Evolutionary conservation across 2,329 filamentous ascomycete species (phyloP).

Genomic region (Colletotrichum caudatum): DNA sequence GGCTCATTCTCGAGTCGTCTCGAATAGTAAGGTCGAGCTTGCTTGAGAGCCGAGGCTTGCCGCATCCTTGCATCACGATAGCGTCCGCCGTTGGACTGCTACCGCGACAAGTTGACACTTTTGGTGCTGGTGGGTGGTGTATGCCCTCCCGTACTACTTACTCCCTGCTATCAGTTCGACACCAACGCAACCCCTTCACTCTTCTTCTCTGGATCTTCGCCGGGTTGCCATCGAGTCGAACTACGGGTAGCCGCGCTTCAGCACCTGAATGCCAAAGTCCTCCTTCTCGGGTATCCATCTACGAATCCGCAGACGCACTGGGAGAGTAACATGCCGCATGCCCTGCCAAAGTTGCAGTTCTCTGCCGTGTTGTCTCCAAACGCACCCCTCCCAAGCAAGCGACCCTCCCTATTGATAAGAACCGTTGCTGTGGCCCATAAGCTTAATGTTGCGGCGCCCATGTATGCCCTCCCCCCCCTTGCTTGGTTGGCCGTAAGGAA

Average conservation of each 20-base stretch:
- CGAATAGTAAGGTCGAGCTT: constrained; percentile 3
- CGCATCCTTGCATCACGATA: constrained; percentile 12
- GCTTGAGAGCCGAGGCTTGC: constrained; percentile 2
- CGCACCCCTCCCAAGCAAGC: constrained; percentile 12
- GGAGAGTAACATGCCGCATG: too few relatives aligned
- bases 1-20: background rate
- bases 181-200: background rate
- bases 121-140: background rate
- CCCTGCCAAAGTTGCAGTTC: background rate
- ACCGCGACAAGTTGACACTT: background rate
- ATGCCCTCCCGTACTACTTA: background rate
- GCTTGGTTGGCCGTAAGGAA: constrained; percentile 29
- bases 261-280: background rate
- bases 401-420: constrained; percentile 39
- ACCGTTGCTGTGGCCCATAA: constrained; percentile 35
- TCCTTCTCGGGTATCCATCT: background rate
- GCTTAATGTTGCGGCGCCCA: constrained; percentile 35
- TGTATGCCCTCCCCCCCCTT: background rate
- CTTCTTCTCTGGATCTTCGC: background rate
- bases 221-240: background rate
- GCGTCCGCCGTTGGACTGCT: too few relatives aligned
- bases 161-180: background rate
- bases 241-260: background rate
- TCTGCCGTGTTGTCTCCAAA: constrained; percentile 1
- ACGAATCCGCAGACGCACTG: background rate